A percentile compares a stretch with the other conserved stretches of the same genome.
Conservation (phyloP, 495 filamentous ascomycete species). For the Xylaria scruposa region DNA sequence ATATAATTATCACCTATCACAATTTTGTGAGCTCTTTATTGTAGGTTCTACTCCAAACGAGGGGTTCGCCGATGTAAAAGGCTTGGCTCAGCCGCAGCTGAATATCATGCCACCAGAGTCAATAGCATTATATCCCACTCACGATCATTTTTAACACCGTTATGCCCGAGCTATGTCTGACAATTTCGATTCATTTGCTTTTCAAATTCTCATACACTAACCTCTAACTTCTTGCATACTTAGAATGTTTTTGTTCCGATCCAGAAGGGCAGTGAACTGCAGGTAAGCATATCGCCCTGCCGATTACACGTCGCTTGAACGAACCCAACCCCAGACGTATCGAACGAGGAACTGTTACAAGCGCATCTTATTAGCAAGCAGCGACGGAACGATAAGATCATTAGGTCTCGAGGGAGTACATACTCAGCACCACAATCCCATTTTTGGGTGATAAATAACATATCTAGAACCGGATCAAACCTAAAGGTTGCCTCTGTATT, state of each 20-base stretch:
- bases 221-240: background rate
- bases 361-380: conserved; percentile 20
- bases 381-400: background rate
- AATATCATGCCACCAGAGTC: background rate
- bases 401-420: conserved; percentile 23
- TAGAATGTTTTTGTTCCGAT: conserved; percentile 41
- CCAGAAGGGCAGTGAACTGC: conserved; percentile 45
- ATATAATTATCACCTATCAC: background rate
- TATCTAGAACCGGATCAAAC: conserved; percentile 43
- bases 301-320: conserved; percentile 46
- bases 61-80: background rate
- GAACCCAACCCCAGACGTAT: conserved; percentile 40
- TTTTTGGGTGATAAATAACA: conserved; percentile 42
- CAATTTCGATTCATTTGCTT: background rate
- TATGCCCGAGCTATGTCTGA: background rate
- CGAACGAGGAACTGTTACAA: conserved; percentile 32
- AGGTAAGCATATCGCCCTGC: conserved; percentile 42
- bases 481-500: conserved; percentile 37
- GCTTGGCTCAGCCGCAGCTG: conserved; percentile 8
- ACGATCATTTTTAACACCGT: too few relatives aligned
- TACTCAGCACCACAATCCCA: conserved; percentile 46
- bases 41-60: background rate
- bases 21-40: background rate
- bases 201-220: background rate
- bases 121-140: too few relatives aligned